Conservation (phyloP, 2,329 filamentous ascomycete genomes). For the Chalaropsis thielavioides region DNA sequence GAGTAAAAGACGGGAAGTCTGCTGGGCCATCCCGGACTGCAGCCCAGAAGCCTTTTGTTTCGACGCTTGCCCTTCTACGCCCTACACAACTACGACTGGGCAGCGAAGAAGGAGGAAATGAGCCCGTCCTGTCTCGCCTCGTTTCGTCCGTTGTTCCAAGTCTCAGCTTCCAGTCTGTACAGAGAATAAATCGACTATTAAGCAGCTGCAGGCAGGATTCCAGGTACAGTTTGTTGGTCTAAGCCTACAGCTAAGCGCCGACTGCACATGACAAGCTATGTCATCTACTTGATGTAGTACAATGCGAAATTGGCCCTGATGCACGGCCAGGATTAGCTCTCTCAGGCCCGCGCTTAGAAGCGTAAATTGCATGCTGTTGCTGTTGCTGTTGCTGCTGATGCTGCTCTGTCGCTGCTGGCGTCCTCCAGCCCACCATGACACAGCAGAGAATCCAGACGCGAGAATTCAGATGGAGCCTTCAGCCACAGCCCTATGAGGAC, state of each 20-base stretch:
- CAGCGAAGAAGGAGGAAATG: not conserved
- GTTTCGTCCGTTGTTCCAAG: not conserved
- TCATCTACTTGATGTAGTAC: not conserved
- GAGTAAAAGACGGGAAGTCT: not conserved
- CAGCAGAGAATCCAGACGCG: not conserved
- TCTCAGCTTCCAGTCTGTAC: not conserved
- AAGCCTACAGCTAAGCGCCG: constrained; percentile 5
- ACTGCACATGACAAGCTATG: constrained; percentile 4
- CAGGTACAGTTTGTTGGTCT: not conserved
- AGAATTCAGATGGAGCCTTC: not conserved
- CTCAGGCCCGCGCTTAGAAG: not conserved
- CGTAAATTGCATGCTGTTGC: too few species aligned
- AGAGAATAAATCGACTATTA: not conserved
- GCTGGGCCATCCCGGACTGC: not conserved
- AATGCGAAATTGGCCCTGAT: not conserved
- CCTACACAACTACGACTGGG: too few species aligned
- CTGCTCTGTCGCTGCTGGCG: too few species aligned
- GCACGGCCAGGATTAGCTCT: not conserved
- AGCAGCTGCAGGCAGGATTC: not conserved
- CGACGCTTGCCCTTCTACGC: not conserved
- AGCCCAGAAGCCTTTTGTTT: not conserved
- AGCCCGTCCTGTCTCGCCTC: not conserved
- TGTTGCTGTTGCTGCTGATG: too few species aligned
- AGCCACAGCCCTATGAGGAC: not conserved
- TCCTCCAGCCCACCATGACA: not conserved